These are phyloP conservation scores for Teratosphaeria nubilosa DNA, from an alignment of 2,329 filamentous ascomycete species.

Conservation along the genomic window DNA sequence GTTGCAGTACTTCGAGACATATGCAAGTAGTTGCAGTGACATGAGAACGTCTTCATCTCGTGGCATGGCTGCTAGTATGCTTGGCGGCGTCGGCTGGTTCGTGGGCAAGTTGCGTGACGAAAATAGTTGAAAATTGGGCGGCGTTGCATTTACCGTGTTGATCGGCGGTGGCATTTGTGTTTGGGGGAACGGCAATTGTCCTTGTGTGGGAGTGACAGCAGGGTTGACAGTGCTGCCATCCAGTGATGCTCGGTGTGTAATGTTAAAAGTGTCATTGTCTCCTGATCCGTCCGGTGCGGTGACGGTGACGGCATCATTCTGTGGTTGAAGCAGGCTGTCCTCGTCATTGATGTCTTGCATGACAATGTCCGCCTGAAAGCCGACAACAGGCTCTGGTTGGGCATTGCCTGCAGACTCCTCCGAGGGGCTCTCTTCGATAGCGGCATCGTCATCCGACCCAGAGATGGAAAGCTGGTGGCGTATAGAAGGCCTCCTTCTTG, in stretches of 20 bases:
- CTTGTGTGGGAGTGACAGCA: constrained; percentile 53
- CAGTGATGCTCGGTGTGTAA: constrained; percentile 72
- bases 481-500: constrained; percentile 69
- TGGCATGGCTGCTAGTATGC: constrained; percentile 81
- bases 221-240: constrained; percentile 75
- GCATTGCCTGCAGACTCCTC: constrained; percentile 71
- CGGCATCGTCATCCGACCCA: constrained; percentile 78
- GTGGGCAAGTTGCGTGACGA: constrained; percentile 16
- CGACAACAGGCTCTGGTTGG: constrained; percentile 59
- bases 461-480: constrained; percentile 79
- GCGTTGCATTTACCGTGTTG: constrained; percentile 59
- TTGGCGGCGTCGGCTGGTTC: constrained; percentile 35
- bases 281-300: constrained; percentile 72
- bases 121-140: constrained; percentile 50
- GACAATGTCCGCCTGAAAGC: constrained; percentile 70
- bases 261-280: constrained; percentile 84
- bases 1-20: constrained; percentile 98
- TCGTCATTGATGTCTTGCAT: constrained; percentile 82
- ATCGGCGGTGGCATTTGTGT: constrained; percentile 41
- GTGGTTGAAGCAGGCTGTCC: constrained; percentile 63
- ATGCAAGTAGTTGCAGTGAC: constrained; percentile 91
- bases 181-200: constrained; percentile 18
- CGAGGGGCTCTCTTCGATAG: constrained; percentile 71
- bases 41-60: constrained; percentile 96
- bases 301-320: constrained; percentile 60